Evolutionary conservation across 306 rosid genomes (phyloP), one percentile per base, ranked within the genome.

Genomic region (Vicia sativa): DNA sequence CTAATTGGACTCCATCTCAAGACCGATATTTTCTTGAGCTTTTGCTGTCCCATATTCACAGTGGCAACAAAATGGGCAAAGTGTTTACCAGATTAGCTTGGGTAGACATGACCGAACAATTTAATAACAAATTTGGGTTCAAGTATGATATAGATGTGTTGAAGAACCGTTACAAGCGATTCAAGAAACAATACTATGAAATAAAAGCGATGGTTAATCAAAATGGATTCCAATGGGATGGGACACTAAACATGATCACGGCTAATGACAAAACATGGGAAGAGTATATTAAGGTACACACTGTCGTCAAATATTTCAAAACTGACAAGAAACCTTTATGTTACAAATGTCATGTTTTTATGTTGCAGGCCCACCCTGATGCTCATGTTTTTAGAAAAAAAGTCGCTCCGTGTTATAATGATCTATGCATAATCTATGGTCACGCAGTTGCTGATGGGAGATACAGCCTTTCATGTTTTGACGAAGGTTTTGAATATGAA

Each of bases 371-470:
- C 72, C 79, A 76, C 67, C 84, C 86, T 10, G 86, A 81, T 65
- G 74, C 72, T 29, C 82, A 70, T 52, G 55, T 74, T 10, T 77
- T 79, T 71, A 81, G 71, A 64, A 71, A 73, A 34, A 71, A 58
- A 71, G 73, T 54, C 5, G 49, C 74, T 74, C 80, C 83, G 25
- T 31, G 72, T 67, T 81, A 81, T 71, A 53, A 77, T 23, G 83
- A 81, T 67, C 53, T 85, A 78, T 79, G 84, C 82, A 81, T 74
- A 71, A 74, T 85, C 55, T 85, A 70, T 77, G 86, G 84, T 58
- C 81, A 85, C 68, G 60, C 89, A 62, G 62, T 85, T 74, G 89
- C 89, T 39, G 89, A 85, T 71, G 89, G 89, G 71, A 85, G 89
- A 81, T 82, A 79, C 60, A 81, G 86, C 68, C 84, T 85, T 81